Conservation (phyloP, 148 eudicot species). For the Silene latifolia region DNA sequence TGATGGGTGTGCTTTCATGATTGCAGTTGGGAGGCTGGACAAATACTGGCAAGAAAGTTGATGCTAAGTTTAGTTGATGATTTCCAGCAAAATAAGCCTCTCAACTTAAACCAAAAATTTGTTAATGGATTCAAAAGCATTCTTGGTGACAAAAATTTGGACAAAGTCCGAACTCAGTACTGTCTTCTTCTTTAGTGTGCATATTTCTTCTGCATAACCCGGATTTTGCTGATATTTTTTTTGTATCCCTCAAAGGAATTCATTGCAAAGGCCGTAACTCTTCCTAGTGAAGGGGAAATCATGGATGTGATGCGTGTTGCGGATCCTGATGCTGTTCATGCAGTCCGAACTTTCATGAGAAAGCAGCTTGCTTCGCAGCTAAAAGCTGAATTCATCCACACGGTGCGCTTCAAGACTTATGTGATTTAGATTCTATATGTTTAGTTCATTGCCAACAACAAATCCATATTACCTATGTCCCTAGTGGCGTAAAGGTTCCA, state of each 20-base stretch:
- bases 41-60: constrained; percentile 77
- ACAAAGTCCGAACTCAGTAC: constrained; percentile 47
- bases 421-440: too few species aligned
- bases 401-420: constrained; percentile 31
- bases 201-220: background rate
- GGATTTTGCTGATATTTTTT: constrained; percentile 15
- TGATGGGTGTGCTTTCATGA: constrained; percentile 8
- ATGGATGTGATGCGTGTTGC: constrained; percentile 98
- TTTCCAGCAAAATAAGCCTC: constrained; percentile 74
- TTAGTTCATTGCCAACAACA: too few species aligned
- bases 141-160: constrained; percentile 62
- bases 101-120: constrained; percentile 69
- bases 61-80: constrained; percentile 84
- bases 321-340: constrained; percentile 97
- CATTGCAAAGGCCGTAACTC: constrained; percentile 77
- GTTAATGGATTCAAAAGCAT: constrained; percentile 74
- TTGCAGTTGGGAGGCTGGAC: constrained; percentile 96
- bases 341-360: constrained; percentile 70
- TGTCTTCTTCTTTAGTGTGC: background rate
- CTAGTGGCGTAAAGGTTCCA: too few species aligned
- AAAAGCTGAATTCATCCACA: constrained; percentile 56
- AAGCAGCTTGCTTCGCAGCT: constrained; percentile 85
- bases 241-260: constrained; percentile 51
- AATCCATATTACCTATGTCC: too few species aligned
- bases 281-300: constrained; percentile 90